Base-by-base conservation (phyloP, 2,329 filamentous ascomycete genomes). In the Colletotrichum melonis region DNA sequence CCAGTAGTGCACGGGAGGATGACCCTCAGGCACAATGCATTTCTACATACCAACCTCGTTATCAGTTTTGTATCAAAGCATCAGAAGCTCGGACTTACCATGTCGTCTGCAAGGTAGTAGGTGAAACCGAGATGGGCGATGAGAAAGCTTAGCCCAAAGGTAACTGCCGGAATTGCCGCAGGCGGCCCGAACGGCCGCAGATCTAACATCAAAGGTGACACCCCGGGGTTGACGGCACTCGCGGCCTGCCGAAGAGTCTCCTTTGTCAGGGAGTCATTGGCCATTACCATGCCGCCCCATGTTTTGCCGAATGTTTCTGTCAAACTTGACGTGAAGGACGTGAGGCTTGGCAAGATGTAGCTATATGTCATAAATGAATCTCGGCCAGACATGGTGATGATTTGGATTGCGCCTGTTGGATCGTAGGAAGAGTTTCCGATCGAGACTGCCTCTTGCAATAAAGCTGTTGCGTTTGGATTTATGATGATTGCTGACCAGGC, bases 311-410 rank as follows among this genome's bases (percentile, higher is more conserved):
- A 71, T 5, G 32, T 49, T 4, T 22, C 55, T 16, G 49, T 67
- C 2, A 71, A 28, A 9, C 67, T 35, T 7, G 58, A 64, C 2
- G 63, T 56, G 35, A 67, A 71, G 5, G 63, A 52, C 5, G 12
- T 71, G 32, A 71, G 56, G 7, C 55, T 67, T 4, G 68, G 68
- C 4, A 71, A 30, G 35, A 71, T 67, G 24, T 71, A 71, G 57
- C 62, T 71, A 63, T 30, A 67, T 9, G 68, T 62, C 56, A 71
- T 71, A 56, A 71, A 71, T 14, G 68, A 71, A 49, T 71, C 68
- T 12, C 68, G 30, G 32, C 68, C 63, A n/a, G 68, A 71, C 32
- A 71, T 49, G 2, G 63, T 62, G 35, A 67, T 62, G 42, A 71
- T 35, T 7, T 71, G 68, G 1, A 71, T 26, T 6, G 68, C 68